These are phyloP conservation scores for Emmonsiellopsis sp. DNA, from an alignment of 2,329 filamentous ascomycete genomes.

Conservation along the genomic window DNA sequence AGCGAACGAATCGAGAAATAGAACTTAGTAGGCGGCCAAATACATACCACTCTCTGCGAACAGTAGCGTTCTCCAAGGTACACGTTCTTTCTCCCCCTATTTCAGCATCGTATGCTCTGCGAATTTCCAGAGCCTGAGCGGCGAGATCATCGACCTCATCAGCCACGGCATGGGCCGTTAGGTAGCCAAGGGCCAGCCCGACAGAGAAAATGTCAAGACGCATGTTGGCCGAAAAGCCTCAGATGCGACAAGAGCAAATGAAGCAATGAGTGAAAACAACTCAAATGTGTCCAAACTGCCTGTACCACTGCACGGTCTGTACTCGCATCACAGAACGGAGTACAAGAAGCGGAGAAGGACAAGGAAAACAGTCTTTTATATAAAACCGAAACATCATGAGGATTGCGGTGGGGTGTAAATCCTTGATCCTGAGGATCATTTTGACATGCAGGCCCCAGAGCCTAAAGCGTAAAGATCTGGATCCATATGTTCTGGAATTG, in stretches of 20 bases:
- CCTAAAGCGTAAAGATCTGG: background rate
- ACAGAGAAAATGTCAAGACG: background rate
- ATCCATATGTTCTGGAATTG: background rate
- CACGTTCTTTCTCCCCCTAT: background rate
- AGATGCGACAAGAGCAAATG: background rate
- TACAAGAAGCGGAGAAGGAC: background rate
- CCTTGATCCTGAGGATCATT: background rate
- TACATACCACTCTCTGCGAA: constrained; percentile 1
- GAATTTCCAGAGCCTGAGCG: background rate
- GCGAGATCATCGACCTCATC: background rate
- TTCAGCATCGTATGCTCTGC: background rate
- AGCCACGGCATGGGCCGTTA: background rate
- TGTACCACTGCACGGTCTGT: background rate
- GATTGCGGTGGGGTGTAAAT: background rate
- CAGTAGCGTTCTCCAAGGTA: background rate
- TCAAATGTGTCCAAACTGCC: background rate
- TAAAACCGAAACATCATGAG: background rate
- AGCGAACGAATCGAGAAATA: no score
- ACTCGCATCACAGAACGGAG: background rate
- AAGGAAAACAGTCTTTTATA: background rate
- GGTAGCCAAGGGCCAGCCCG: background rate
- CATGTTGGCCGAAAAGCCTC: background rate
- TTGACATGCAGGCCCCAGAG: background rate
- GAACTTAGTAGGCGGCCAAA: background rate
- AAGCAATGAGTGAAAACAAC: background rate